These are phyloP conservation scores for Selenicereus undatus DNA, from an alignment of 148 eudicot genomes.

Conservation along the genomic window DNA sequence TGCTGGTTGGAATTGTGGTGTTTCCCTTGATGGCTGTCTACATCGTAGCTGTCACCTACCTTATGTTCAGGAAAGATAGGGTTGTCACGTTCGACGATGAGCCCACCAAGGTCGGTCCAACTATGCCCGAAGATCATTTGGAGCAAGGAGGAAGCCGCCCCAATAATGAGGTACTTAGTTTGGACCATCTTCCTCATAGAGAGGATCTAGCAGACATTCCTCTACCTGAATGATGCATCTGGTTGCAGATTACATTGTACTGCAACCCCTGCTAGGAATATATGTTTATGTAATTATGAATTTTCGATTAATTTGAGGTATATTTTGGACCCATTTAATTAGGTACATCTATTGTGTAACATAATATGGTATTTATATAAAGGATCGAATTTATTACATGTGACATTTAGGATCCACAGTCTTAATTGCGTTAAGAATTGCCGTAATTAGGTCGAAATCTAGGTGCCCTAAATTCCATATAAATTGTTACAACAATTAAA, in stretches of 20 bases:
- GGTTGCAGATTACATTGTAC: neutral
- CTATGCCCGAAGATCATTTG: constrained; percentile 16
- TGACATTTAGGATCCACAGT: too few species aligned
- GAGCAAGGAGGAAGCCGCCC: constrained; percentile 24
- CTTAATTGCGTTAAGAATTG: too few species aligned
- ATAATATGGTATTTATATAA: too few species aligned
- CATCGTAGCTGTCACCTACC: constrained; percentile 48
- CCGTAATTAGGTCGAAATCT: too few species aligned
- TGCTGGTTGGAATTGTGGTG: constrained; percentile 62
- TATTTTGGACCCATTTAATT: neutral
- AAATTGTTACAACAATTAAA: too few species aligned
- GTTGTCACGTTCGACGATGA: constrained; percentile 58
- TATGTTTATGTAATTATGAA: too few species aligned
- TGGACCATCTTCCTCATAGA: constrained; percentile 30
- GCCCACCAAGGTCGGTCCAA: constrained; percentile 33
- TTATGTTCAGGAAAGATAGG: constrained; percentile 63
- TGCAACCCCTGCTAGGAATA: too few species aligned
- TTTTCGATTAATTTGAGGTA: too few species aligned
- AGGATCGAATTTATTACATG: neutral
- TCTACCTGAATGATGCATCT: constrained; percentile 16
- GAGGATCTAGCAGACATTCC: constrained; percentile 49
- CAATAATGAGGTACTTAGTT: constrained; percentile 2
- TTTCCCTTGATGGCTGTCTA: constrained; percentile 76
- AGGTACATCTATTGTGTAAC: neutral
- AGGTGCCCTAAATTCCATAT: too few species aligned